Evolutionary conservation across 352 stramenopile species (phyloP).

Genomic region (Blastocystis sp.): DNA sequence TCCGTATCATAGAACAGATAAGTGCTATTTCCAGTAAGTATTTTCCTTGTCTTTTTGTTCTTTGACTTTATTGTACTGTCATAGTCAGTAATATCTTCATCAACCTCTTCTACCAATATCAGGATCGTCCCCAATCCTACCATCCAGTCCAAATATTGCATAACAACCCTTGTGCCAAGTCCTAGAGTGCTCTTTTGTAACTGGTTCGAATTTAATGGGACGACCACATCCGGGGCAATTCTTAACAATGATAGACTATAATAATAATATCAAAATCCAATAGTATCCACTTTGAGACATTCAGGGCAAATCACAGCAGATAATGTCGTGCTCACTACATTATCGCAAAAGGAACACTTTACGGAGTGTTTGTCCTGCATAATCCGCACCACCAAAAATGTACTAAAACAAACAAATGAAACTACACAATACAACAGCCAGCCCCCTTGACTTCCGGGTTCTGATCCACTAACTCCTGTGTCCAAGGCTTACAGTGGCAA

Average conservation of each 20-base stretch:
- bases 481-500: conserved; percentile 59
- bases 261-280: not conserved
- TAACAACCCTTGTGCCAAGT: conserved; percentile 37
- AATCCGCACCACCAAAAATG: not conserved
- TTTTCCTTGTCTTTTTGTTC: conserved; percentile 12
- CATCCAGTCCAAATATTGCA: not conserved
- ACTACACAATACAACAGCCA: conserved; percentile 14
- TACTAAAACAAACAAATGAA: not conserved
- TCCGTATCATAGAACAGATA: conserved; percentile 28
- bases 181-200: conserved; percentile 16
- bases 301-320: conserved; percentile 25
- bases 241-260: not conserved
- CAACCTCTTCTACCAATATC: not conserved
- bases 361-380: conserved; percentile 56
- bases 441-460: not conserved
- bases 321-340: not conserved
- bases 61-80: conserved; percentile 17
- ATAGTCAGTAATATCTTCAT: conserved; percentile 9
- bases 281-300: not conserved
- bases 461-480: conserved; percentile 26
- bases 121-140: not conserved
- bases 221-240: conserved; percentile 27
- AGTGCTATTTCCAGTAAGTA: conserved; percentile 29
- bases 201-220: not conserved
- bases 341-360: conserved; percentile 54